These are phyloP conservation scores for Sarocladium kiliense DNA, from an alignment of 2,329 filamentous ascomycete species.

Conservation along the genomic window DNA sequence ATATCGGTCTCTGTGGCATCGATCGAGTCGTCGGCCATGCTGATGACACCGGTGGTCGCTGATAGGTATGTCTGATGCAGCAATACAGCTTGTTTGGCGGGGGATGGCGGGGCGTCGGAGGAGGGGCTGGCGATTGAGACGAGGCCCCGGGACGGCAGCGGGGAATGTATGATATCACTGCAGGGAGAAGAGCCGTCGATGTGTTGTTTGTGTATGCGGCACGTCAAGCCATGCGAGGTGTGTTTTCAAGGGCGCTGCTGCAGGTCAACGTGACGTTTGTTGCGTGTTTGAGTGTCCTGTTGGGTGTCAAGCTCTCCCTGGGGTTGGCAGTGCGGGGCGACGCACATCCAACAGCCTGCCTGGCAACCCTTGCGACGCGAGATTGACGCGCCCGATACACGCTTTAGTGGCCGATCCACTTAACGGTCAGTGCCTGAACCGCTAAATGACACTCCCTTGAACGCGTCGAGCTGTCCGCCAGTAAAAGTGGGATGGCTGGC, in stretches of 20 bases:
- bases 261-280: background rate
- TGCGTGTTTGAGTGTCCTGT: background rate
- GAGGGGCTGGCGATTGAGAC: background rate
- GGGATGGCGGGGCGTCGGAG: constrained; percentile 8
- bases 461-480: background rate
- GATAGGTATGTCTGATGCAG: background rate
- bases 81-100: constrained; percentile 11
- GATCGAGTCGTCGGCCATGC: constrained; percentile 37
- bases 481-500: constrained; percentile 6
- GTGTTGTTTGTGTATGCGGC: constrained; percentile 6
- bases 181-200: constrained; percentile 9
- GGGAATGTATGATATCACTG: background rate
- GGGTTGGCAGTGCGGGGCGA: background rate
- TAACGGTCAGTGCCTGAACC: background rate
- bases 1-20: constrained; percentile 44
- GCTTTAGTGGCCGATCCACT: background rate
- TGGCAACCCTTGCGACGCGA: background rate
- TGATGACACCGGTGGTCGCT: constrained; percentile 11
- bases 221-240: background rate
- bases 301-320: constrained; percentile 2
- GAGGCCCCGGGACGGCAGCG: background rate
- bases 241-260: background rate
- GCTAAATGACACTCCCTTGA: constrained; percentile 1
- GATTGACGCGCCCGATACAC: background rate
- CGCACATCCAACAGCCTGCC: background rate